Percentiles rank a stretch among this genome's conserved stretches.
These are phyloP conservation scores for Mrakia blollopis DNA, from an alignment of 768 basidiomycete genomes.

Conservation along the genomic window DNA sequence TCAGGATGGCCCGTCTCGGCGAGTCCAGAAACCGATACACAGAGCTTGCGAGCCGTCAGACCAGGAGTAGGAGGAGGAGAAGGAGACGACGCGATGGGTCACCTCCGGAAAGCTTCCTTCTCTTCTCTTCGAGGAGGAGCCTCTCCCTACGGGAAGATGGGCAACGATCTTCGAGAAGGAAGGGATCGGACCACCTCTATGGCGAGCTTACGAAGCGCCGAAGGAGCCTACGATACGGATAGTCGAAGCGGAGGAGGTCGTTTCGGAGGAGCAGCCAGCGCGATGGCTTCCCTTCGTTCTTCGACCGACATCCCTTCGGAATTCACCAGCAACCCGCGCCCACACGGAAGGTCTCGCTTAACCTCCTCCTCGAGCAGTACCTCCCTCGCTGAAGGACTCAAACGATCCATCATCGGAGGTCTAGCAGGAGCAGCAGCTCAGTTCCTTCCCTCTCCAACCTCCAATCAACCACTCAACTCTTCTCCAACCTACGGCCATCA, in stretches of 20 bases:
- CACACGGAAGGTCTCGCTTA: not conserved
- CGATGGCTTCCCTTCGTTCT: not conserved
- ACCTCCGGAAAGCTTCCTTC: slow-evolving; percentile 6
- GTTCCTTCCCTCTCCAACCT: not conserved
- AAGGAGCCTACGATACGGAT: not conserved
- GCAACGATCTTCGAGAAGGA: too few species aligned
- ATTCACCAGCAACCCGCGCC: not conserved
- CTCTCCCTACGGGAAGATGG: not conserved
- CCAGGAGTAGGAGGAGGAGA: not conserved
- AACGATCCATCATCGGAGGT: slow-evolving; percentile 2
- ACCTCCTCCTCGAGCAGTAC: not conserved
- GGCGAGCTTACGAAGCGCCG: not conserved
- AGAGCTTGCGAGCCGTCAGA: not conserved
- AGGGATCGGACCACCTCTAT: slow-evolving; percentile 3
- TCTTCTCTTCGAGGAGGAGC: not conserved
- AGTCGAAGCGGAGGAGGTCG: not conserved
- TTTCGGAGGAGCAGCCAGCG: not conserved
- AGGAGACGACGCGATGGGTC: not conserved
- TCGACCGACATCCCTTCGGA: not conserved
- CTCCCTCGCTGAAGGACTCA: not conserved
- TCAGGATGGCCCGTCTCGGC: not conserved
- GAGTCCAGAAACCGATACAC: not conserved
- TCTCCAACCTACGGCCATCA: not conserved
- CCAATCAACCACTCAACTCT: not conserved
- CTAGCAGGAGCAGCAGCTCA: not conserved